These are phyloP conservation scores for Psilocybe sp. DNA, from an alignment of 768 basidiomycete genomes.

Conservation along the genomic window DNA sequence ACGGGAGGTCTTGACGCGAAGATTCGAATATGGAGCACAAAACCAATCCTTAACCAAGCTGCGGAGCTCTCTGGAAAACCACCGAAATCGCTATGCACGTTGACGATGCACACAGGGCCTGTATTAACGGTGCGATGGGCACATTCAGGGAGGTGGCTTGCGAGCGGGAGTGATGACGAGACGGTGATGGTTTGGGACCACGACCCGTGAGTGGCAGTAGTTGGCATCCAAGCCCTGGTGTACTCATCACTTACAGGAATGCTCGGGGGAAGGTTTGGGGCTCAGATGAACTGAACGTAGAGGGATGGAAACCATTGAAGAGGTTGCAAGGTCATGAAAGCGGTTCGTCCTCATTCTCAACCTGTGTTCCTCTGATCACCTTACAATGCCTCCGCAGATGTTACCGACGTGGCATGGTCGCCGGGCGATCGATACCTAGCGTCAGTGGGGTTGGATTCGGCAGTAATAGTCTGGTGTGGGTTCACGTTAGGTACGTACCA, in stretches of 20 bases:
- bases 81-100: conserved; percentile 86
- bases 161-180: conserved; percentile 94
- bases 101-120: conserved; percentile 91
- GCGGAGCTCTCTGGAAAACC: conserved; percentile 67
- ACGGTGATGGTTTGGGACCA: conserved; percentile 97
- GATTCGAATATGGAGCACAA: conserved; percentile 96
- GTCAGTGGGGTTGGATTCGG: conserved; percentile 90
- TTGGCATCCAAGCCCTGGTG: neutral
- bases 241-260: conserved; percentile 39
- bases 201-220: conserved; percentile 74
- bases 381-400: conserved; percentile 52
- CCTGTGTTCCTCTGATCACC: neutral
- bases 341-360: conserved; percentile 46
- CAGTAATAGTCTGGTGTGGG: conserved; percentile 92
- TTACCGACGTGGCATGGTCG: conserved; percentile 94
- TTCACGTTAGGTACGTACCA: conserved; percentile 71
- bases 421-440: conserved; percentile 91
- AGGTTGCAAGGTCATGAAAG: conserved; percentile 93
- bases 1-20: conserved; percentile 96
- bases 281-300: conserved; percentile 92
- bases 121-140: conserved; percentile 93
- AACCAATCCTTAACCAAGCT: conserved; percentile 81
- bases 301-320: conserved; percentile 95
- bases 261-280: conserved; percentile 91
- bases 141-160: conserved; percentile 89